Conservation (phyloP, 2,329 filamentous ascomycete genomes). For the Penicillium sp. region DNA sequence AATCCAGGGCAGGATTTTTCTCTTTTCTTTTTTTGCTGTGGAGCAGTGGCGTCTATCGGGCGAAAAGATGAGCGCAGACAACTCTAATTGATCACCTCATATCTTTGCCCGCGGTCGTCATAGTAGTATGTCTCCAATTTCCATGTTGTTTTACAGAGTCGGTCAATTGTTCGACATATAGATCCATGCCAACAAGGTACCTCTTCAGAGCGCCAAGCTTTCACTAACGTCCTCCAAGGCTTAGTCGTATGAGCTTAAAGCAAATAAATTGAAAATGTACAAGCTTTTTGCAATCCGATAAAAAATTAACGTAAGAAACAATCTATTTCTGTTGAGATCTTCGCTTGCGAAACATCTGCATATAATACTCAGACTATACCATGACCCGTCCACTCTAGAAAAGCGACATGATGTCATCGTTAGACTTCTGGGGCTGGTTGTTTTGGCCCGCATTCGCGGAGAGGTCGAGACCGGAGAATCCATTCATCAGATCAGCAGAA, state of each 20-base stretch:
- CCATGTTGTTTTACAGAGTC: neutral
- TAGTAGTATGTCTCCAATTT: too few species aligned
- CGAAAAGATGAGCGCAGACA: neutral
- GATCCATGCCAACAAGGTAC: neutral
- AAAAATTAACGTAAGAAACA: slow-evolving; percentile 13
- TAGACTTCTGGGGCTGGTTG: slow-evolving; percentile 49
- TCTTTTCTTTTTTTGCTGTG: neutral
- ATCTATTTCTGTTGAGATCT: slow-evolving; percentile 28
- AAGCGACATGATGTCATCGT: slow-evolving; percentile 58
- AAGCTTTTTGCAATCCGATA: slow-evolving; percentile 21
- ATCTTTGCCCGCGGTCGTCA: neutral
- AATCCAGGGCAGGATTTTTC: neutral
- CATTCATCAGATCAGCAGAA: slow-evolving; percentile 68
- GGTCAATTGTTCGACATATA: neutral
- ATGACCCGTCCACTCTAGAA: slow-evolving; percentile 42
- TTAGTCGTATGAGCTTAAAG: neutral
- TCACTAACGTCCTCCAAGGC: neutral
- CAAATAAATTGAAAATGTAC: slow-evolving; percentile 16
- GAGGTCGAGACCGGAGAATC: slow-evolving; percentile 80
- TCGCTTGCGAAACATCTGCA: slow-evolving; percentile 26
- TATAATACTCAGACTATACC: slow-evolving; percentile 20
- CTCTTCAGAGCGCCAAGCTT: neutral
- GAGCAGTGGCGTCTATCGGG: neutral
- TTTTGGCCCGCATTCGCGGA: slow-evolving; percentile 48
- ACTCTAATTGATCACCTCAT: neutral